Evolutionary conservation across 768 basidiomycete genomes (phyloP).

Genomic region (Trametes sanguinea): DNA sequence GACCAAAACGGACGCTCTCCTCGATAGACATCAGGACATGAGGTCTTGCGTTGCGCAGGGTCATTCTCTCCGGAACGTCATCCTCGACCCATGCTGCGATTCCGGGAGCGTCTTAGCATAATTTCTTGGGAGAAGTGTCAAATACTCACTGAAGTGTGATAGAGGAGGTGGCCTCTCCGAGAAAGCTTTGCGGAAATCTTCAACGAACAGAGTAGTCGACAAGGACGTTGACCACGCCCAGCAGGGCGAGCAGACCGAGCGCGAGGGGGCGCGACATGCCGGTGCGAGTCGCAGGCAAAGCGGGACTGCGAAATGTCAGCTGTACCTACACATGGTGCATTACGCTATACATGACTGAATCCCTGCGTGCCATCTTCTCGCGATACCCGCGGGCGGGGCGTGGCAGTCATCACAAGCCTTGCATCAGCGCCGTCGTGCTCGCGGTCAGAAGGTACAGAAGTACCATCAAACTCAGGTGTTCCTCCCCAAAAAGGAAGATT

Average conservation of each 20-base stretch:
- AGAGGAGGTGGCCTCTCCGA: neutral
- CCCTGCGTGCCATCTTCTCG: neutral
- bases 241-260: neutral
- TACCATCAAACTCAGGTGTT: no score
- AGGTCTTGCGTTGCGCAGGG: neutral
- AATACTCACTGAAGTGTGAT: constrained; percentile 1
- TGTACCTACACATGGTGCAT: neutral
- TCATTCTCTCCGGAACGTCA: constrained; percentile 12
- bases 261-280: constrained; percentile 1
- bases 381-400: neutral
- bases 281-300: neutral
- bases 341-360: no score
- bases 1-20: constrained; percentile 7
- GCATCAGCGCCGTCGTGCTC: no score
- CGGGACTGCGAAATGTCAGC: neutral
- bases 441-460: no score
- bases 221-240: neutral
- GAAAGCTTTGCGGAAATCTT: neutral
- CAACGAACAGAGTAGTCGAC: neutral
- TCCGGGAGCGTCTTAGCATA: neutral
- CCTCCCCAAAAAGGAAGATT: no score
- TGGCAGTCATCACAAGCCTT: no score
- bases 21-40: constrained; percentile 8
- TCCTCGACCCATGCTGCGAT: constrained; percentile 16
- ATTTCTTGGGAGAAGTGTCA: neutral